phyloP scores from a whole-genome alignment of 257 asterid species.

The Scutellaria galericulata region DNA sequence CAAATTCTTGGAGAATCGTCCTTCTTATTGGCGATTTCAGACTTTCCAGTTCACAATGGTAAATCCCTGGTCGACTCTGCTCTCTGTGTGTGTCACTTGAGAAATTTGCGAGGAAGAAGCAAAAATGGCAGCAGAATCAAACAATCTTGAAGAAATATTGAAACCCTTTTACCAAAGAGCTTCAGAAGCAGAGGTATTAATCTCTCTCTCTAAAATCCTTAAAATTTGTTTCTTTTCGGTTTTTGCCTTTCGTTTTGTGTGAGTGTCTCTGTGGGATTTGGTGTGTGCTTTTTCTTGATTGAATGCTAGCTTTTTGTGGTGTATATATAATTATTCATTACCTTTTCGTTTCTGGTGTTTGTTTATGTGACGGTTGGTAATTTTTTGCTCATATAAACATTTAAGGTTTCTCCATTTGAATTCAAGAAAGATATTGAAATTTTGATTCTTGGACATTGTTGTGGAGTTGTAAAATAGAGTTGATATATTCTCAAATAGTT shows the following conservation, averaged over 20 bases:
- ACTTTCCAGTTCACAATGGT: slow-evolving; percentile 6
- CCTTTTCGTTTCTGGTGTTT: background rate
- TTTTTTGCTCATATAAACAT: background rate
- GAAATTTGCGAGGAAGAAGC: slow-evolving; percentile 15
- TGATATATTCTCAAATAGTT: background rate
- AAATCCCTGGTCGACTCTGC: background rate
- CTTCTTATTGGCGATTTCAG: background rate
- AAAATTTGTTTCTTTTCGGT: background rate
- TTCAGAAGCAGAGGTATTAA: slow-evolving; percentile 76
- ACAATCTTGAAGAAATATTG: slow-evolving; percentile 54
- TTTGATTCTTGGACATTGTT: slow-evolving; percentile 3
- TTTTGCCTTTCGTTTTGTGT: background rate
- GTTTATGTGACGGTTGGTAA: background rate
- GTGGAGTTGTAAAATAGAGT: background rate
- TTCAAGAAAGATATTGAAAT: slow-evolving; percentile 14
- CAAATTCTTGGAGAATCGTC: background rate
- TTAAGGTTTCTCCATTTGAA: slow-evolving; percentile 1
- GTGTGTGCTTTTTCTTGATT: slow-evolving; percentile 25
- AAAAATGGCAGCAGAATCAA: slow-evolving; percentile 55
- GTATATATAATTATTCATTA: no score
- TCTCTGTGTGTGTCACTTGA: background rate
- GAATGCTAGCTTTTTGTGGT: background rate
- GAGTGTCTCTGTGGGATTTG: background rate
- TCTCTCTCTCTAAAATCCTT: background rate
- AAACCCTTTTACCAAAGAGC: slow-evolving; percentile 78